These are phyloP conservation scores for Ceratocystiopsis sp. DNA, from an alignment of 2,329 filamentous ascomycete species.

Conservation along the genomic window DNA sequence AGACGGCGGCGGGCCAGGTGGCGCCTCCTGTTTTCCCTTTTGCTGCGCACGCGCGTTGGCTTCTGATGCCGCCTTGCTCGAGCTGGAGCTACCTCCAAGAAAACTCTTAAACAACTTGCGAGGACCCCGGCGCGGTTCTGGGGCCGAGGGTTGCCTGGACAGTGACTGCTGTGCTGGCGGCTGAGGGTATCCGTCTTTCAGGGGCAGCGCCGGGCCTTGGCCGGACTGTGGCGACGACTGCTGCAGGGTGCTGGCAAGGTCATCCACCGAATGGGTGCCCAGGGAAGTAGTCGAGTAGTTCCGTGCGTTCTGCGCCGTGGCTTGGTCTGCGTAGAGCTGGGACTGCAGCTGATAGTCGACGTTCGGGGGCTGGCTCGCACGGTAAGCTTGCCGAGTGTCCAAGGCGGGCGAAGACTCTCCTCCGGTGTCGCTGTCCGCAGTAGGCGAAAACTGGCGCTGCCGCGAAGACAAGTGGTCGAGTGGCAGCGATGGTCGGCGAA, in stretches of 20 bases:
- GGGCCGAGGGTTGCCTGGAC: slow-evolving; percentile 5
- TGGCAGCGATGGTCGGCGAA: no score
- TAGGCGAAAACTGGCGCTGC: no score
- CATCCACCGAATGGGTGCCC: slow-evolving; percentile 22
- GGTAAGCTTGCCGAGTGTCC: slow-evolving; percentile 13
- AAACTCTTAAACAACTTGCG: slow-evolving; percentile 38
- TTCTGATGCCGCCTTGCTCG: slow-evolving; percentile 14
- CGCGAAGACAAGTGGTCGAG: no score
- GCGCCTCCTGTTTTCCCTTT: no score
- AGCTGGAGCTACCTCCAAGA: slow-evolving; percentile 24
- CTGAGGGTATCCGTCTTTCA: slow-evolving; percentile 10
- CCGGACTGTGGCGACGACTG: slow-evolving; percentile 12
- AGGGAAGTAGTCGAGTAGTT: slow-evolving; percentile 18
- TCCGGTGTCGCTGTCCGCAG: neutral
- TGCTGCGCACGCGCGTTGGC: slow-evolving; percentile 11
- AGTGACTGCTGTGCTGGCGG: slow-evolving; percentile 11
- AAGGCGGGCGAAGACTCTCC: slow-evolving; percentile 1
- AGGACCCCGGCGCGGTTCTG: slow-evolving; percentile 30
- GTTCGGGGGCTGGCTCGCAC: slow-evolving; percentile 3
- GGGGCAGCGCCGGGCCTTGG: slow-evolving; percentile 9
- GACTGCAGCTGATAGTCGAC: slow-evolving; percentile 34
- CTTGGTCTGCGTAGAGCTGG: slow-evolving; percentile 25
- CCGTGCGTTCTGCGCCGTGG: slow-evolving; percentile 15
- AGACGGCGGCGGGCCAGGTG: neutral
- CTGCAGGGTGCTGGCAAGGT: slow-evolving; percentile 18